Percentiles rank a stretch among this genome's conserved stretches.
Evolutionary conservation across 2,329 filamentous ascomycete genomes (phyloP).

Genomic region (Lachnellula occidentalis): DNA sequence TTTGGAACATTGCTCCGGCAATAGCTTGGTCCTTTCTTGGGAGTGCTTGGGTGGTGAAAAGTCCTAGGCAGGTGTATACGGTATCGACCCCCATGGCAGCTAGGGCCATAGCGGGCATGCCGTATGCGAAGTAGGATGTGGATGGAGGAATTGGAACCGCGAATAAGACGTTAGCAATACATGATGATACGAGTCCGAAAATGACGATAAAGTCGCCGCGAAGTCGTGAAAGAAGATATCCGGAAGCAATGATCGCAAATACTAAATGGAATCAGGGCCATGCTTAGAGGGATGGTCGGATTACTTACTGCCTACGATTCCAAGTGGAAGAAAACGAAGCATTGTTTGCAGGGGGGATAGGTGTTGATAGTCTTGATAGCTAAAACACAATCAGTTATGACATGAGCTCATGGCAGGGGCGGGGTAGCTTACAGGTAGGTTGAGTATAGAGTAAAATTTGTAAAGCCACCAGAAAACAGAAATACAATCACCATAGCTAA

Average conservation of each 20-base stretch:
- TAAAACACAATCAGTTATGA: conserved; percentile 3
- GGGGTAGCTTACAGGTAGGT: conserved; percentile 48
- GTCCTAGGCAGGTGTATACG: conserved; percentile 57
- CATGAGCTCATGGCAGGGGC: no score
- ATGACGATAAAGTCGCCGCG: conserved; percentile 49
- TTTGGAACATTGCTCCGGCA: conserved; percentile 63
- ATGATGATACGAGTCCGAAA: conserved; percentile 36
- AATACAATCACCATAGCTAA: conserved; percentile 61
- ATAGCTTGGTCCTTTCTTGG: conserved; percentile 60
- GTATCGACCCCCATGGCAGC: conserved; percentile 62
- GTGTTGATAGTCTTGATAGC: conserved; percentile 62
- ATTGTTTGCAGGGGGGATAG: conserved; percentile 60
- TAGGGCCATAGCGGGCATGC: conserved; percentile 60
- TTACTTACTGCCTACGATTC: conserved; percentile 44
- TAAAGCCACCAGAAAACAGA: conserved; percentile 63
- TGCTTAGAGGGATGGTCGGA: neutral
- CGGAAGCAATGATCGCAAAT: conserved; percentile 15
- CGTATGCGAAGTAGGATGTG: conserved; percentile 63
- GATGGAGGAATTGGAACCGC: conserved; percentile 55
- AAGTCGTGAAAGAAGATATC: conserved; percentile 22
- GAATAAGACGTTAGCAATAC: conserved; percentile 54
- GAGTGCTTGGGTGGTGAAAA: conserved; percentile 60
- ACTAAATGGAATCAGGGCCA: conserved; percentile 4
- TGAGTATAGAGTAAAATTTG: conserved; percentile 60
- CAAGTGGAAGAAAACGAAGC: conserved; percentile 62